phyloP scores from a whole-genome alignment of 169 alveolate genomes.

The Cystoisospora suis region DNA sequence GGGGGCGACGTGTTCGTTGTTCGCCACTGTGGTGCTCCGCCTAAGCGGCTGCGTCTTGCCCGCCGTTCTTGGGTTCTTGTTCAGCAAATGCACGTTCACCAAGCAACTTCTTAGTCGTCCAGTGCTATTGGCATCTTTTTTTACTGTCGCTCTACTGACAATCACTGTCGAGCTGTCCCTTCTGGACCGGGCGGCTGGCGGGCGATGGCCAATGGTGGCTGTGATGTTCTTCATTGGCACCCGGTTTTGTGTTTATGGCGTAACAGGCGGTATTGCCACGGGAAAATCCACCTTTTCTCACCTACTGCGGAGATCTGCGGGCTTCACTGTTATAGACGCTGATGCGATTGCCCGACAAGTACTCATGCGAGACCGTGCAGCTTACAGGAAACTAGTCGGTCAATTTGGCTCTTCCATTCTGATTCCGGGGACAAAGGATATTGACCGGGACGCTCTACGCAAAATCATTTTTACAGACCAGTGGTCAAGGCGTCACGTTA shows the following conservation, averaged over 20 bases:
- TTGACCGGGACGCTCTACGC: slow-evolving; percentile 78
- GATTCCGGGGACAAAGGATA: background rate
- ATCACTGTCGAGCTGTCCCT: too few relatives aligned
- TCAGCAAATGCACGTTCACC: too few relatives aligned
- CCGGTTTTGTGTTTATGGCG: slow-evolving; percentile 55
- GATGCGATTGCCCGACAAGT: slow-evolving; percentile 74
- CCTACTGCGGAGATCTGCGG: slow-evolving; percentile 31
- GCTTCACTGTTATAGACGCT: slow-evolving; percentile 72
- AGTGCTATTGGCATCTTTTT: too few relatives aligned
- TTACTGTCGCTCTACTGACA: too few relatives aligned
- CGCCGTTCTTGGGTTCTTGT: too few relatives aligned
- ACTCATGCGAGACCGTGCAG: slow-evolving; percentile 66
- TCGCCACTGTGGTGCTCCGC: too few relatives aligned
- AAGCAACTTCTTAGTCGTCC: too few relatives aligned
- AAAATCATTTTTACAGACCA: slow-evolving; percentile 71
- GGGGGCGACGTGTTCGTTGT: too few relatives aligned
- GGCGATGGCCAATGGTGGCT: too few relatives aligned
- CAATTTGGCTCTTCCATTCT: slow-evolving; percentile 76
- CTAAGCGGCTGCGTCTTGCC: too few relatives aligned
- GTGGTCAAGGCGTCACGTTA: slow-evolving; percentile 69
- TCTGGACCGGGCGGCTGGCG: too few relatives aligned
- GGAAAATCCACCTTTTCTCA: slow-evolving; percentile 72
- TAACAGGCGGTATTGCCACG: slow-evolving; percentile 78
- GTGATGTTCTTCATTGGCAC: too few relatives aligned
- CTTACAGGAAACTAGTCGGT: slow-evolving; percentile 67